Conservation (phyloP, 257 asterid genomes). For the Sherardia arvensis region DNA sequence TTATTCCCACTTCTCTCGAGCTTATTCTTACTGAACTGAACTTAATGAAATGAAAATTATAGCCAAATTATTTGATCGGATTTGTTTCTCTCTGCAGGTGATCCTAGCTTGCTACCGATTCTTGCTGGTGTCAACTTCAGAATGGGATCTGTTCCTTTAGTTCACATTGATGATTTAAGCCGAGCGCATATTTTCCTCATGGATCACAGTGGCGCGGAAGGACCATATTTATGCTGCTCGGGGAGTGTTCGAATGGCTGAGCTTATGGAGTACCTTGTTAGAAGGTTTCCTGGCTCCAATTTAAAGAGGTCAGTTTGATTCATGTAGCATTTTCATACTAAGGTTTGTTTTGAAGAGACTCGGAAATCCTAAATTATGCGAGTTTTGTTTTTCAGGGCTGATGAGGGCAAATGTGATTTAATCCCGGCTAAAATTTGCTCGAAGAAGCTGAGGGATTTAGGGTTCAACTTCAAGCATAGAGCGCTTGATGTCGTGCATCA, state of each 20-base stretch:
- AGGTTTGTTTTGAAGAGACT: background rate
- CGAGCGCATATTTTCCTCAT: conserved; percentile 63
- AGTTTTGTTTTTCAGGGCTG: conserved; percentile 23
- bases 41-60: too few relatives aligned
- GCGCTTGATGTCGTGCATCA: conserved; percentile 43
- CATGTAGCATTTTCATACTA: background rate
- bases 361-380: too few relatives aligned
- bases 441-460: conserved; percentile 53
- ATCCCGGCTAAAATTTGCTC: conserved; percentile 55
- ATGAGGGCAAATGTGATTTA: conserved; percentile 17
- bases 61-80: background rate
- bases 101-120: conserved; percentile 38
- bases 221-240: conserved; percentile 57
- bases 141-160: conserved; percentile 82
- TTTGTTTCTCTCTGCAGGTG: conserved; percentile 27
- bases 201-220: conserved; percentile 54
- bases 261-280: conserved; percentile 31
- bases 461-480: conserved; percentile 50
- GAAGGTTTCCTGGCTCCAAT: conserved; percentile 29
- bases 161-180: conserved; percentile 73
- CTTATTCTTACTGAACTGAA: too few relatives aligned
- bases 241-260: conserved; percentile 37
- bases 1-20: too few relatives aligned
- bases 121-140: conserved; percentile 51
- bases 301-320: conserved; percentile 34